These are phyloP conservation scores for Globisporangium viniferum DNA, from an alignment of 352 stramenopile genomes.

Conservation along the genomic window DNA sequence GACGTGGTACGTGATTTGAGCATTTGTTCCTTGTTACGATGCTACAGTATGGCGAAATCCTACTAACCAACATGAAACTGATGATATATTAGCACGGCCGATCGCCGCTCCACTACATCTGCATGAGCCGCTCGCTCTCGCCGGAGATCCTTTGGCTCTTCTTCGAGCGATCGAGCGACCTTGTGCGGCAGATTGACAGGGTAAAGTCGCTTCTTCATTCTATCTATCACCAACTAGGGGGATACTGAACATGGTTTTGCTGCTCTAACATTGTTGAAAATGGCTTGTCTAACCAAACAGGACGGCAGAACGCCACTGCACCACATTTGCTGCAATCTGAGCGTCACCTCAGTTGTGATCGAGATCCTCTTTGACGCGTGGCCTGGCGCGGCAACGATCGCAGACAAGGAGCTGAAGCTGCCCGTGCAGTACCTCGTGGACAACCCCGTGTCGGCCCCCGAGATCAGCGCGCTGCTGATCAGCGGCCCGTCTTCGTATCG, in stretches of 20 bases:
- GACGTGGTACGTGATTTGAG: slow-evolving; percentile 26
- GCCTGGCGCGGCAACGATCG: slow-evolving; percentile 46
- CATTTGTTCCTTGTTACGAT: background rate
- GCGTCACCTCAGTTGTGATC: slow-evolving; percentile 43
- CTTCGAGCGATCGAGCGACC: slow-evolving; percentile 51
- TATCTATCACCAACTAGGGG: background rate
- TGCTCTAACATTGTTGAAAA: background rate
- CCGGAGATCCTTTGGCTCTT: slow-evolving; percentile 70
- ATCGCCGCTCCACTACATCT: slow-evolving; percentile 71
- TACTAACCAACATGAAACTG: background rate
- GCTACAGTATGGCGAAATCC: background rate
- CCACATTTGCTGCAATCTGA: slow-evolving; percentile 56
- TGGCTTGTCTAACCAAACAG: background rate
- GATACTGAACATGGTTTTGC: background rate
- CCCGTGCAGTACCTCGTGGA: slow-evolving; percentile 73
- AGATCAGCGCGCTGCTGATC: slow-evolving; percentile 49
- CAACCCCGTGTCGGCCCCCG: slow-evolving; percentile 46
- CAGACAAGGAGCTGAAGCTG: slow-evolving; percentile 66
- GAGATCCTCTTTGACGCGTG: slow-evolving; percentile 74
- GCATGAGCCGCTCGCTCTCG: slow-evolving; percentile 52
- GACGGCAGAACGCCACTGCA: slow-evolving; percentile 57
- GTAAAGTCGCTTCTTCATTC: slow-evolving; percentile 16
- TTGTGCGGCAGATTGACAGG: slow-evolving; percentile 53
- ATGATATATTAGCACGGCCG: slow-evolving; percentile 30
- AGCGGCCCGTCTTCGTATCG: slow-evolving; percentile 61